A percentile compares a stretch with the other conserved stretches of the same genome.
These are phyloP conservation scores for Evansstolkia leycettana DNA, from an alignment of 495 filamentous ascomycete species.

Conservation along the genomic window DNA sequence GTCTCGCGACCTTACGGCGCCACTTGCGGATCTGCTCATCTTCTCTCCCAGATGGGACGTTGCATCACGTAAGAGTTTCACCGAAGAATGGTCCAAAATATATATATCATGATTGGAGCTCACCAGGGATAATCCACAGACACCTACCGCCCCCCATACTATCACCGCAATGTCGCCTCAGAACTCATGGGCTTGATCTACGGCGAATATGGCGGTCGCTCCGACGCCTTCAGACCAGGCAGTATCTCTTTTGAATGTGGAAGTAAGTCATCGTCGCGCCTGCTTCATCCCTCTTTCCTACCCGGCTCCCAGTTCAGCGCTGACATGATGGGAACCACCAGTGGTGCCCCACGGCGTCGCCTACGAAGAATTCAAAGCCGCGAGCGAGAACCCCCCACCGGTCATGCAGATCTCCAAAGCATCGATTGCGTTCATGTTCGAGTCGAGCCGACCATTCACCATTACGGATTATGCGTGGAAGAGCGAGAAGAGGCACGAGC, in stretches of 20 bases:
- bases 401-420: constrained; percentile 36
- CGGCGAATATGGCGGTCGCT: constrained; percentile 40
- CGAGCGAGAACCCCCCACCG: constrained; percentile 31
- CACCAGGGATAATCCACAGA: constrained; percentile 18
- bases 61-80: constrained; percentile 23
- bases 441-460: constrained; percentile 37
- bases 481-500: constrained; percentile 41
- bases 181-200: constrained; percentile 43
- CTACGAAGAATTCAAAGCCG: constrained; percentile 53
- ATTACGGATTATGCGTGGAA: constrained; percentile 42
- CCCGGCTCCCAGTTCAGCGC: too few relatives aligned
- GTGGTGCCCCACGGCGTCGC: constrained; percentile 46
- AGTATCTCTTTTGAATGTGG: constrained; percentile 46
- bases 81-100: too few relatives aligned
- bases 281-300: background rate
- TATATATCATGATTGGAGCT: too few relatives aligned
- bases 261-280: constrained; percentile 14
- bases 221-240: constrained; percentile 45
- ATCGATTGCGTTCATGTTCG: constrained; percentile 49
- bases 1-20: constrained; percentile 26
- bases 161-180: constrained; percentile 36
- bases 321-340: too few relatives aligned
- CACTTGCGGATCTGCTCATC: constrained; percentile 37
- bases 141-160: constrained; percentile 38
- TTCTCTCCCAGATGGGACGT: constrained; percentile 40